Percentiles rank a stretch among this genome's conserved stretches.
Conservation (phyloP, 192 early-diverging fungal species). For the Podochytrium sp. region DNA sequence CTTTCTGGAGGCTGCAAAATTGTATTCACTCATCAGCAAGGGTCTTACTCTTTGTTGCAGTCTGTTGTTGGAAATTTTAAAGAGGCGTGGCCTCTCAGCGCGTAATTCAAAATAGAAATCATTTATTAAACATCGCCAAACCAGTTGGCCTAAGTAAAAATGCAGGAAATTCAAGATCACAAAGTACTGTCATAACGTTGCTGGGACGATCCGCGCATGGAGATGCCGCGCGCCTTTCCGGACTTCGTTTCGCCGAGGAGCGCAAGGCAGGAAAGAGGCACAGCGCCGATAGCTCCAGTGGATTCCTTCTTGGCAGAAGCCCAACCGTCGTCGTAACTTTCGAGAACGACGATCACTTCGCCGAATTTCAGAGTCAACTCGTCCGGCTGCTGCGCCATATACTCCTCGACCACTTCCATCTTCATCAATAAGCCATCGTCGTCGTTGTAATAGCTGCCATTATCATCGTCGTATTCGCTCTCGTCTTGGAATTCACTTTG, state of each 20-base stretch:
- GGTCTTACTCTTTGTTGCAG: constrained; percentile 7
- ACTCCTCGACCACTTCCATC: constrained; percentile 21
- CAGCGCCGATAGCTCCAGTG: constrained; percentile 35
- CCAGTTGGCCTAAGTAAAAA: no score
- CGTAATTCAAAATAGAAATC: background rate
- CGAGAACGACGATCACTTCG: constrained; percentile 19
- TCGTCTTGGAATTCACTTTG: background rate
- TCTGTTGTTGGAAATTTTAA: background rate
- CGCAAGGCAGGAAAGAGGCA: constrained; percentile 39
- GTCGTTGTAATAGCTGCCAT: background rate
- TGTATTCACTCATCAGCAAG: constrained; percentile 52
- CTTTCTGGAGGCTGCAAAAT: constrained; percentile 7
- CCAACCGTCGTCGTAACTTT: constrained; percentile 36
- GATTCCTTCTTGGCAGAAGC: constrained; percentile 37
- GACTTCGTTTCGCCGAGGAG: constrained; percentile 4
- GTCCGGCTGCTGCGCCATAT: constrained; percentile 15
- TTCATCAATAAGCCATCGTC: constrained; percentile 6
- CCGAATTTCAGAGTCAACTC: constrained; percentile 14
- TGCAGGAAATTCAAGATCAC: no score
- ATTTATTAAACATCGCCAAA: background rate
- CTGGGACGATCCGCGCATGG: no score
- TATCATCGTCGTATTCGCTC: background rate
- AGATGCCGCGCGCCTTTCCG: no score
- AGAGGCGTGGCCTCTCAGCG: background rate
- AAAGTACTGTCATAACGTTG: no score